These are phyloP conservation scores for Pelargonium cotyledonis DNA, from an alignment of 441 rosid species.

Conservation along the genomic window DNA sequence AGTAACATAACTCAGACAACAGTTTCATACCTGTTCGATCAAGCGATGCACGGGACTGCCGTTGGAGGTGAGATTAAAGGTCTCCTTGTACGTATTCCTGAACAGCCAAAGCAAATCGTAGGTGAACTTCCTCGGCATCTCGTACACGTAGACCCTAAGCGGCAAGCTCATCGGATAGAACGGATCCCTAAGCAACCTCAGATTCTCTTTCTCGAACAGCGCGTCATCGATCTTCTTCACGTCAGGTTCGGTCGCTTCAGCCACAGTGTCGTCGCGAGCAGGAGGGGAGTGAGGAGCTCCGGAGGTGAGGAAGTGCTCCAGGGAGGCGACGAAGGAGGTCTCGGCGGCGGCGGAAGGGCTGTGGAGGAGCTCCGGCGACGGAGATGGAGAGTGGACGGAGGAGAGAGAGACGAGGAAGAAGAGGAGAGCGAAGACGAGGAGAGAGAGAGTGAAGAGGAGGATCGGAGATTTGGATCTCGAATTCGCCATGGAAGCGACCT, in stretches of 20 bases:
- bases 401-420: conserved; percentile 27
- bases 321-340: conserved; percentile 64
- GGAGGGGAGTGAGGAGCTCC: conserved; percentile 23
- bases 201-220: conserved; percentile 37
- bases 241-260: conserved; percentile 25
- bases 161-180: conserved; percentile 50
- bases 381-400: conserved; percentile 16
- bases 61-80: conserved; percentile 78
- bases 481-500: background rate
- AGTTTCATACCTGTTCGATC: conserved; percentile 60
- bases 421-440: conserved; percentile 32
- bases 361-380: background rate
- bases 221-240: conserved; percentile 39
- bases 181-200: conserved; percentile 35
- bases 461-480: conserved; percentile 41
- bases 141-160: conserved; percentile 76
- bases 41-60: conserved; percentile 98
- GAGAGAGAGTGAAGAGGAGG: conserved; percentile 28
- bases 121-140: conserved; percentile 86
- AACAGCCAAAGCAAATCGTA: conserved; percentile 73
- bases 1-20: background rate
- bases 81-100: conserved; percentile 55
- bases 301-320: conserved; percentile 47
- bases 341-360: conserved; percentile 23
- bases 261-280: conserved; percentile 35